Conservation (phyloP, 2,329 filamentous ascomycete genomes). For the Colletotrichum melonis region DNA sequence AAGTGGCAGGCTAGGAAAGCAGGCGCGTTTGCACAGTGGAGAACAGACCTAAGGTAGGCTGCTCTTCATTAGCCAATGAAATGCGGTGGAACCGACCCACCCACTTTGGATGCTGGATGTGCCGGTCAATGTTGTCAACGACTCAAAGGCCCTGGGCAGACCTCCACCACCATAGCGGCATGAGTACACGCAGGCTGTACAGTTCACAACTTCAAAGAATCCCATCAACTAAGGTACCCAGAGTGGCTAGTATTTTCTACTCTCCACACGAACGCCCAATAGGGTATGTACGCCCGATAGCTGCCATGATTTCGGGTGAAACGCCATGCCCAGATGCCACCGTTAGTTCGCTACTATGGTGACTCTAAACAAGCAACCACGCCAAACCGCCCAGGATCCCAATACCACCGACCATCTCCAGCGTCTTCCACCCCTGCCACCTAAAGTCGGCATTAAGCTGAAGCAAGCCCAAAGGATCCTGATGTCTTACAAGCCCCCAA, state of each 20-base stretch:
- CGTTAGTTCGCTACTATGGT: not conserved
- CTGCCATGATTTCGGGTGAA: too few relatives aligned
- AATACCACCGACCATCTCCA: constrained; percentile 80
- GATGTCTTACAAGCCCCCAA: constrained; percentile 56
- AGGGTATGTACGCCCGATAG: too few relatives aligned
- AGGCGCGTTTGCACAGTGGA: not conserved
- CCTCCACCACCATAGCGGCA: too few relatives aligned
- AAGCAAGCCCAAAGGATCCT: constrained; percentile 85
- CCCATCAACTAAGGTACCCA: too few relatives aligned
- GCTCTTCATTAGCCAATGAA: not conserved
- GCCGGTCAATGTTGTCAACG: not conserved
- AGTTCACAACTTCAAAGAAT: too few relatives aligned
- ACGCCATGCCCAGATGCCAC: too few relatives aligned
- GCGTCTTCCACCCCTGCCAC: constrained; percentile 71
- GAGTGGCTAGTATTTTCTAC: too few relatives aligned
- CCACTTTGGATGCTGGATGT: too few relatives aligned
- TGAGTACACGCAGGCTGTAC: too few relatives aligned
- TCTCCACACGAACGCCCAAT: too few relatives aligned
- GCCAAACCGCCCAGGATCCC: constrained; percentile 80
- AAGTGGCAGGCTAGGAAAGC: not conserved
- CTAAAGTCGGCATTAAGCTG: constrained; percentile 75
- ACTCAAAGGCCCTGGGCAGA: not conserved
- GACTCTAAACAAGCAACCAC: constrained; percentile 60
- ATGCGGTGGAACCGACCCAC: not conserved
- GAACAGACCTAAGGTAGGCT: not conserved